Percentiles rank a stretch among this genome's conserved stretches.
Evolutionary conservation across 1,284 basidiomycete species (phyloP).

Genomic region (Anthracocystis setariae): DNA sequence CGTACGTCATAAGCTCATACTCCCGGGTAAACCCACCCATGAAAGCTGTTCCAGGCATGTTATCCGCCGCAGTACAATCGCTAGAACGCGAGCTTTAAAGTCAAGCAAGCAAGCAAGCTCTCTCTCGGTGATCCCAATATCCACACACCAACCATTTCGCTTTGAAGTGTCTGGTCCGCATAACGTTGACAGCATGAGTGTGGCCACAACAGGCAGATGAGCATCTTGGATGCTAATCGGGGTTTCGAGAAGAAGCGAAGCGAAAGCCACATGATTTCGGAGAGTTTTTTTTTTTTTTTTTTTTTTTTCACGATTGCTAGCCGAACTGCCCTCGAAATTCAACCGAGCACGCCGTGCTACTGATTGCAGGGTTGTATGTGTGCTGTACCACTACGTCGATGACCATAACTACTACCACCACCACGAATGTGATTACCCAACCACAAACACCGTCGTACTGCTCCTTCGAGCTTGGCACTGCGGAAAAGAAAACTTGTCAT

Average conservation of each 20-base stretch:
- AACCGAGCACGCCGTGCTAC: no score
- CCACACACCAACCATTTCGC: no score
- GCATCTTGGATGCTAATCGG: not conserved
- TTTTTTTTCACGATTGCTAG: not conserved
- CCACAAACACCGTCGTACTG: not conserved
- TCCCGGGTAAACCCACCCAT: no score
- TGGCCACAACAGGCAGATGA: not conserved
- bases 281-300: conserved; percentile 2
- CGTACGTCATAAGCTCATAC: not conserved
- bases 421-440: conserved; percentile 4
- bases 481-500: not conserved
- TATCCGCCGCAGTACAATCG: no score
- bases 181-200: no score
- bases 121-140: no score
- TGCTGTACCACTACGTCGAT: no score
- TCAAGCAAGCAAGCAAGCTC: no score
- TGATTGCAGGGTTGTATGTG: no score
- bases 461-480: not conserved
- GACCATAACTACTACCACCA: not conserved
- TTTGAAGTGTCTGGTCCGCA: no score
- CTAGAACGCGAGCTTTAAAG: no score
- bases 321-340: not conserved
- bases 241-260: not conserved
- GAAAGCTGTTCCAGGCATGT: no score
- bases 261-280: conserved; percentile 2